Evolutionary conservation across 306 rosid species (phyloP), one percentile per base, ranked within the genome.

Genomic region (Cicer arietinum): DNA sequence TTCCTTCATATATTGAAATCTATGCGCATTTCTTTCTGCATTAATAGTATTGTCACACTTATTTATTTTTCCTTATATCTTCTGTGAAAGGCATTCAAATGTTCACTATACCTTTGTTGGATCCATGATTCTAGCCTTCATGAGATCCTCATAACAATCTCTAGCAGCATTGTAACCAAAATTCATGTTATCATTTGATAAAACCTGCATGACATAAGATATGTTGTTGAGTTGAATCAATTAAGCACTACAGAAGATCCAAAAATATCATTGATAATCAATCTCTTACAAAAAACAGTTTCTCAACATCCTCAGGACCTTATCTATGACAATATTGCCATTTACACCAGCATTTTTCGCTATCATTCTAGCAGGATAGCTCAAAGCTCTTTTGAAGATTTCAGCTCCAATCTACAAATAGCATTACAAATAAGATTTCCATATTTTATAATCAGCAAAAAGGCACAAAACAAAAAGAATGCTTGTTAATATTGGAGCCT

Each of bases 331-430:
- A 44, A 90, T 87, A 77, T 47, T 91, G 84, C 98, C 97, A 84
- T 91, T 94, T 59, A 80, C 91, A 60, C 97, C 97, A 6, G 98
- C 97, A 78, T 94, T 94, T 85, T 92, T 94, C 1, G 98, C 96
- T 77, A 94, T 94, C 73, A 88, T 71, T 84, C 90, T 87, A 10
- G 89, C 76, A 41, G 97, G 98, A 75, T 91, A 94, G 81, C 87
- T 81, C 86, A 94, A 78, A 75, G 96, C 94, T 82, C 86, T 90
- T 82, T 67, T 90, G 85, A 94, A 90, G 69, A 91, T 91, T 77
- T 90, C 97, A 58, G 98, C 98, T 81, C 98, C 98, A 79, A 91
- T 87, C 98, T 94, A 90, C 57, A 50, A 22, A 74, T 20, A 75
- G 52, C 14, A 20, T 66, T 11, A 10, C 52, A 6, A 16, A 65